Evolutionary conservation across 768 basidiomycete genomes (phyloP), one percentile per base, ranked within the genome.

Genomic region (Psilocybe azurescens): DNA sequence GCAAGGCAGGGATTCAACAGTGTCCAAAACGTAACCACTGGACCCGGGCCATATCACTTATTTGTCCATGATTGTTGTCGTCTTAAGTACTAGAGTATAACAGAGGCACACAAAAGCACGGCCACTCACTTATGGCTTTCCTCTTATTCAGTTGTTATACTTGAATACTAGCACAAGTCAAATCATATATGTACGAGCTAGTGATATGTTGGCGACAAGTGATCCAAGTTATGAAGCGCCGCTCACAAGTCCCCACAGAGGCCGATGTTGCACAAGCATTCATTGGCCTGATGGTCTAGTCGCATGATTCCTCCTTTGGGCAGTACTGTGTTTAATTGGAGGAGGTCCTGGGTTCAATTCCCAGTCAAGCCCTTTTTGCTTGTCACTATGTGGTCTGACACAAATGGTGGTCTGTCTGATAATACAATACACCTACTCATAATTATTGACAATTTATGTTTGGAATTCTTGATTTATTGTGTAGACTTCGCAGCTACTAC

Each of bases 321-420:
- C 57, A 49, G 32, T 53, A 46, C 47, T 28, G 28, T 30, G 30
- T 61, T 30, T 20, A 38, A 60, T 6, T 61, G 58, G 85, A 87
- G 86, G 87, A 89, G 87, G 87, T 88, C 85, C 86, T 81, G 86
- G 86, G 86, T 88, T 89, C 87, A 87, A 88, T 87, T 86, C 86
- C 86, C 86, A 81, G 85, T 81, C 78, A 86, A 84, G 86, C 84
- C 84, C 80, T 72, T 75, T n/a, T 54, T 39, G 52, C 44, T n/a
- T n/a, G n/a, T n/a, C n/a, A n/a, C n/a, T n/a, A n/a, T n/a, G n/a
- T n/a, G n/a, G n/a, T n/a, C n/a, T n/a, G n/a, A n/a, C n/a, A n/a
- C n/a, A n/a, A n/a, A n/a, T n/a, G n/a, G n/a, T n/a, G n/a, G n/a
- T n/a, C n/a, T n/a, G n/a, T n/a, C n/a, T n/a, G n/a, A n/a, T n/a